Evolutionary conservation across 2,329 filamentous ascomycete species (phyloP).

Genomic region (Stenocarpella maydis): DNA sequence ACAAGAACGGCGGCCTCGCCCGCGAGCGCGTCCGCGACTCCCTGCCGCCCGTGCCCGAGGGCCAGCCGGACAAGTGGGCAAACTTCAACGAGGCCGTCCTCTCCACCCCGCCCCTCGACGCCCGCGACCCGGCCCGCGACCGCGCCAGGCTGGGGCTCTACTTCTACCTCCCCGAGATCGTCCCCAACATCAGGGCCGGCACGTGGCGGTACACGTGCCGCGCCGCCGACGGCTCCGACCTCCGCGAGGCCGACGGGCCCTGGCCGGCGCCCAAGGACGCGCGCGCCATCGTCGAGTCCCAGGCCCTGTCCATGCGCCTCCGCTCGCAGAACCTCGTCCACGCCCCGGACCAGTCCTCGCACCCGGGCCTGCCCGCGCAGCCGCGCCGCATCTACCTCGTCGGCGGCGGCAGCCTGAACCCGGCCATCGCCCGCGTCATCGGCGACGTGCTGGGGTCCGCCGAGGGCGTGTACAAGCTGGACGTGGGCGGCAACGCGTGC

Average conservation of each 20-base stretch:
- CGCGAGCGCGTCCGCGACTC: conserved; percentile 88
- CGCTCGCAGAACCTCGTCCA: conserved; percentile 81
- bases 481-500: conserved; percentile 95
- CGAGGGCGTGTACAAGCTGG: conserved; percentile 91
- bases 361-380: conserved; percentile 73
- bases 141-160: conserved; percentile 90
- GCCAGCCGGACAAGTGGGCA: conserved; percentile 70
- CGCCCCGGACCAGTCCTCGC: conserved; percentile 49
- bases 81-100: conserved; percentile 80
- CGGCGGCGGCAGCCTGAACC: conserved; percentile 89
- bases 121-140: conserved; percentile 56
- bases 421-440: conserved; percentile 83
- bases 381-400: conserved; percentile 93
- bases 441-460: conserved; percentile 88
- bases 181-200: conserved; percentile 86
- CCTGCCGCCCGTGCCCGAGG: conserved; percentile 62
- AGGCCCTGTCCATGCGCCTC: conserved; percentile 88
- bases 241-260: conserved; percentile 41
- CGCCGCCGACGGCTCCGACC: conserved; percentile 60
- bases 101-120: conserved; percentile 73
- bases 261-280: conserved; percentile 75
- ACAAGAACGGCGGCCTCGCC: conserved; percentile 96
- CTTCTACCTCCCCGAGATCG: conserved; percentile 94
- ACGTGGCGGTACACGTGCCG: conserved; percentile 82
- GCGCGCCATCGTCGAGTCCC: conserved; percentile 90